Evolutionary conservation across 73 alveolate genomes (phyloP).

Genomic region (Strombidium stylifer): DNA sequence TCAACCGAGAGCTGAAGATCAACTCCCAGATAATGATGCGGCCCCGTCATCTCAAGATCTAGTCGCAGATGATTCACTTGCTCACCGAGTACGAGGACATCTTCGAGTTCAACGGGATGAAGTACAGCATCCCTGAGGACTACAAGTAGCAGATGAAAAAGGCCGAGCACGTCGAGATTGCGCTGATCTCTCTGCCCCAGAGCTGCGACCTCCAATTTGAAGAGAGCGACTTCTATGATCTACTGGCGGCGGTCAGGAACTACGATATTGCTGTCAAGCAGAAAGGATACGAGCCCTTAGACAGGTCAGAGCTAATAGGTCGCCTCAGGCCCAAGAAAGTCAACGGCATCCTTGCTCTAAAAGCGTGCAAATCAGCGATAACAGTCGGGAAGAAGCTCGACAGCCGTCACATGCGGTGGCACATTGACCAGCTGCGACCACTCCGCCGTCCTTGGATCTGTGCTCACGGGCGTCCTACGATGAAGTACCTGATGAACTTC

Average conservation of each 20-base stretch:
- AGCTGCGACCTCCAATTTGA: constrained; percentile 8
- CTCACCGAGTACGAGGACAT: constrained; percentile 6
- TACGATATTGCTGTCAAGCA: constrained; percentile 11
- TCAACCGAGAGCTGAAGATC: background rate
- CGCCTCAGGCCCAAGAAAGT: constrained; percentile 62
- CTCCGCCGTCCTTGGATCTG: constrained; percentile 76
- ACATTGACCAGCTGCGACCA: constrained; percentile 40
- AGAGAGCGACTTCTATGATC: constrained; percentile 32
- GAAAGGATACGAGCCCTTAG: background rate
- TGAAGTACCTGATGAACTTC: constrained; percentile 59
- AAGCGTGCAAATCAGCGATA: constrained; percentile 64
- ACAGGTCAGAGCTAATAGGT: no score
- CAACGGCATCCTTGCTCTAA: constrained; percentile 61
- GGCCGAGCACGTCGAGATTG: background rate
- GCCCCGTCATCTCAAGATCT: background rate
- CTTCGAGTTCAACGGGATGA: constrained; percentile 7
- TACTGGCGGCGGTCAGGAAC: constrained; percentile 23
- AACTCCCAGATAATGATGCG: background rate
- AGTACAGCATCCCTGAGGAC: no score
- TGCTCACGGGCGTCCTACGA: constrained; percentile 86
- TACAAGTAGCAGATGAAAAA: background rate
- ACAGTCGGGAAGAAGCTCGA: constrained; percentile 52
- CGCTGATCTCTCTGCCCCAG: constrained; percentile 6
- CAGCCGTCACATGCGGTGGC: constrained; percentile 37
- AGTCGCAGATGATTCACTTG: background rate